Conservation (phyloP, 225 moss, liverwort and hornwort genomes). For the Pseudoscleropodium purum region DNA sequence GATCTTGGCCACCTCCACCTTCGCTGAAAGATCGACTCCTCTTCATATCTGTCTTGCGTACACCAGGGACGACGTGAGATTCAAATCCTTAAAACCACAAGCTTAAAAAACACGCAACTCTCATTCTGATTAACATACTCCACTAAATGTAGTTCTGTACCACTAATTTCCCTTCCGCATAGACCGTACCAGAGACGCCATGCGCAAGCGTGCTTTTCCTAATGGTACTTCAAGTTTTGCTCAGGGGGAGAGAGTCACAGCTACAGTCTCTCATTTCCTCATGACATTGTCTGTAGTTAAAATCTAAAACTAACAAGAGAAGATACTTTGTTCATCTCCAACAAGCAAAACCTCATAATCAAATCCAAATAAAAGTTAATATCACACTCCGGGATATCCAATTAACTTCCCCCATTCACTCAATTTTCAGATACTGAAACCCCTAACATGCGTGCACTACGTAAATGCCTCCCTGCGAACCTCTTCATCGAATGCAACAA, state of each 20-base stretch:
- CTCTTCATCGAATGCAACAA: not conserved
- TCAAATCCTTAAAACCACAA: not conserved
- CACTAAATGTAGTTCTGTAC: not conserved
- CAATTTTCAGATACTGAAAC: not conserved
- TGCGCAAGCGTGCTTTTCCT: not conserved
- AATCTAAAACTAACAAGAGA: not conserved
- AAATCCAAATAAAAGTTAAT: not conserved
- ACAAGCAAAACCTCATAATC: not conserved
- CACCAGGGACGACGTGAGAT: conserved; percentile 23
- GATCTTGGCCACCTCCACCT: conserved; percentile 39
- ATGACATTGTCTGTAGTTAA: conserved; percentile 10
- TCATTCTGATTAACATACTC: not conserved
- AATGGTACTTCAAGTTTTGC: not conserved
- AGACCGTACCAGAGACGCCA: not conserved
- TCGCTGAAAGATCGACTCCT: conserved; percentile 47
- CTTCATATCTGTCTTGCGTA: conserved; percentile 36
- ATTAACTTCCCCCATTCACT: not conserved
- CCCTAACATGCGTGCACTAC: not conserved
- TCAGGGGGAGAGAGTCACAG: not conserved
- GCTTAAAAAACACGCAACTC: not conserved
- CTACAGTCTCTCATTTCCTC: not conserved
- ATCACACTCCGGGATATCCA: not conserved
- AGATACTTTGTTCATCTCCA: not conserved
- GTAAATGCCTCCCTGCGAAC: not conserved
- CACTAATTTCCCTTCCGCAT: not conserved